Evolutionary conservation across 192 early-diverging fungal species (phyloP).

Genomic region (Diversispora epigaea): DNA sequence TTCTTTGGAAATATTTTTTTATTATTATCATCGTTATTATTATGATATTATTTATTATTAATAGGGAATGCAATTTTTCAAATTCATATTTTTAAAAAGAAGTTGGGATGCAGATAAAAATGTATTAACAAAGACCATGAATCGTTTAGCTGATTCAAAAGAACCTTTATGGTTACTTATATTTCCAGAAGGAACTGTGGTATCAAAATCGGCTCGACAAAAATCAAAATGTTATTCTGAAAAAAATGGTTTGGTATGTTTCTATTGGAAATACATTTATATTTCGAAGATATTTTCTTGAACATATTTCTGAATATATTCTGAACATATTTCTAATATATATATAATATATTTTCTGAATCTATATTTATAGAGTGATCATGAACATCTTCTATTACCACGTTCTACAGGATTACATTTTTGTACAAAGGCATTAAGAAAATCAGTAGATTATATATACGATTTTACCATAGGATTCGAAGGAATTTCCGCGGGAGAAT

Average conservation of each 20-base stretch:
- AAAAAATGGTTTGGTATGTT: conserved; percentile 56
- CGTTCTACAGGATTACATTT: conserved; percentile 79
- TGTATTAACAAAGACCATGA: conserved; percentile 59
- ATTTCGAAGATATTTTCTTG: too few species aligned
- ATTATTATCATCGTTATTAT: neutral
- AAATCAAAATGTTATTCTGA: conserved; percentile 71
- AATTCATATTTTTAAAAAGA: conserved; percentile 93
- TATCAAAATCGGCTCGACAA: conserved; percentile 70
- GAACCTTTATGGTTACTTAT: conserved; percentile 88
- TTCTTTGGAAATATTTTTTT: neutral
- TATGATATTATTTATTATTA: neutral
- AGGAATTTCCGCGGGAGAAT: conserved; percentile 67
- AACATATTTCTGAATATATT: neutral
- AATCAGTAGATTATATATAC: conserved; percentile 71
- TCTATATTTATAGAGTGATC: conserved; percentile 46
- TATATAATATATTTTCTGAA: neutral
- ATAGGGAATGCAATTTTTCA: conserved; percentile 85
- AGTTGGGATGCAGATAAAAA: conserved; percentile 76
- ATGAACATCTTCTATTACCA: conserved; percentile 78
- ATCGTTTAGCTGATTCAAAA: conserved; percentile 51
- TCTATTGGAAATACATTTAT: neutral
- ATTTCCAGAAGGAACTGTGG: conserved; percentile 95
- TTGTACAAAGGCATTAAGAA: conserved; percentile 64
- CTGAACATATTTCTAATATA: neutral
- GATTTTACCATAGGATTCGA: conserved; percentile 90